A percentile compares a stretch with the other conserved stretches of the same genome.
Evolutionary conservation across 139 green algal genomes (phyloP).

Genomic region (Astrephomene gubernaculifera): DNA sequence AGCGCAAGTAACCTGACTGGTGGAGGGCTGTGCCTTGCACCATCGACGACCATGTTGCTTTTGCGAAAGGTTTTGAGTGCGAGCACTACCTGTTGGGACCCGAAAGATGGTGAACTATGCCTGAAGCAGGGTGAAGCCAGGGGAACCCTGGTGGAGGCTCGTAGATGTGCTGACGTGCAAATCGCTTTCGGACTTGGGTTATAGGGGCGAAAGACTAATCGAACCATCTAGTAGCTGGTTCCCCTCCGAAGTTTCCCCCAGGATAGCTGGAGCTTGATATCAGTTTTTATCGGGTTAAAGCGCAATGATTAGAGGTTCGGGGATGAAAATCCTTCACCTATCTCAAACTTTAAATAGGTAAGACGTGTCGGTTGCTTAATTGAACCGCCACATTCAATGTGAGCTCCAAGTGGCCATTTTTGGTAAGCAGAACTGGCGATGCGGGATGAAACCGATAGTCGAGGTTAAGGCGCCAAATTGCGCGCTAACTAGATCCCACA

Average conservation of each 20-base stretch:
- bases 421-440: constrained; percentile 96
- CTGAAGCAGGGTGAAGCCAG: neutral
- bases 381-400: constrained; percentile 85
- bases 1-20: neutral
- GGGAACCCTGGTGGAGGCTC: neutral
- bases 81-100: neutral
- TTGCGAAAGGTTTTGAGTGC: neutral
- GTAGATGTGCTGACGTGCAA: neutral
- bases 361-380: constrained; percentile 86
- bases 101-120: neutral
- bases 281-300: too few relatives aligned
- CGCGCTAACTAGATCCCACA: constrained; percentile 94
- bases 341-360: constrained; percentile 97
- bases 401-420: constrained; percentile 93
- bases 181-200: neutral
- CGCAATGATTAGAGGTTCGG: too few relatives aligned
- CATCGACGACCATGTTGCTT: neutral
- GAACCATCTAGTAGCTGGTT: constrained; percentile 8
- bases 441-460: constrained; percentile 92
- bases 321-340: constrained; percentile 50
- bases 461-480: constrained; percentile 87
- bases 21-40: neutral
- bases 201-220: constrained; percentile 13
- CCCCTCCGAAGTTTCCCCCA: too few relatives aligned
- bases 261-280: too few relatives aligned